Base-by-base conservation (phyloP, 345 rosid species). In the Trapa incisa region DNA sequence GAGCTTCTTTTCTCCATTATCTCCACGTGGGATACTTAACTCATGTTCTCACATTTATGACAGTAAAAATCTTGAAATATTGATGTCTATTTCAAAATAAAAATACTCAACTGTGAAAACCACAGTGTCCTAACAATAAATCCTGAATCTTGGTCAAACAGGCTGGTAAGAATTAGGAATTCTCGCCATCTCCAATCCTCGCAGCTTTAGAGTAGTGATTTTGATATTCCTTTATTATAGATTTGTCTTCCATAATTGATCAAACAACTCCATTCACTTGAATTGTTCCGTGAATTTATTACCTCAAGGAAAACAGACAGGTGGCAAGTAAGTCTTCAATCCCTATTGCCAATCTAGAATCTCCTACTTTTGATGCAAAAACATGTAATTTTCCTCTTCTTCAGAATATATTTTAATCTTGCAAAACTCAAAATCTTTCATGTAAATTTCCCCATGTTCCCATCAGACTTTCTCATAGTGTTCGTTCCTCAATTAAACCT, bases 161-260 rank as follows among this genome's bases (percentile, higher is more conserved):
- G 85, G 73, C 93, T 91, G 5, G 99, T 92, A 54, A 92, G 98
- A 1, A 97, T 91, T 77, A 95, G 96, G 81, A 95, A 95, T 74
- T 95, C 99, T 74, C 99, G 97, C 99, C 99, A 95, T 65, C 99
- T 98, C 99, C 99, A 95, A 75, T 95, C 99, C 76, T 95, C 70
- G 99, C 99, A 74, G 98, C 96, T 84, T 95, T 95, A 68, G 98
- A 95, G 80, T 91, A 87, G 65, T 96, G 97, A 76, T 95, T 91
- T 76, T 95, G 98, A 81, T 97, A 95, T 80, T 91, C 97, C 78
- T 95, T 95, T 16, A 87, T 86, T 53, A 91, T 92, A 63, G 99
- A 89, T 75, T 91, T 95, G 78, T 95, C 98, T 77, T 91, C 98
- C 82, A 74, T 95, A 98, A 78, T 98, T 95, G 73, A 95, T 98